Evolutionary conservation across 495 filamentous ascomycete species (phyloP), one percentile per base, ranked within the genome.

Genomic region (Paragyromitra xinjiangensis): DNA sequence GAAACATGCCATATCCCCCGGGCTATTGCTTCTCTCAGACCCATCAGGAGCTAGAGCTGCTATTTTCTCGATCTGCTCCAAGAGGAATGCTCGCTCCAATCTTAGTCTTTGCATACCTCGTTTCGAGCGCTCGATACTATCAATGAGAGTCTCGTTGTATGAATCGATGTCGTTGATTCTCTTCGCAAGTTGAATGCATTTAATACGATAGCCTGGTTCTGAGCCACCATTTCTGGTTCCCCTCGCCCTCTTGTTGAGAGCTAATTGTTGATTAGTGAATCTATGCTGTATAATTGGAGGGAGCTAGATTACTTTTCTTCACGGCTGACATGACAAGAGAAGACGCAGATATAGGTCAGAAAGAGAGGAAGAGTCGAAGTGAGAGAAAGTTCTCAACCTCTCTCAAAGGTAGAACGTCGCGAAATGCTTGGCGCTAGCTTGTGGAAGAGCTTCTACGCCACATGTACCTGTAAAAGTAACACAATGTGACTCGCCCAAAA

Each of bases 31-130:
- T 24, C 39, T 19, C 59, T 12, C 39, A 19, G 59, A 19, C 3
- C 5, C 16, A 16, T 37, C n/a, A 9, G 26, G 16, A 7, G 6
- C 37, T 7, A 37, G 12, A 16, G 26, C 14, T 16, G 26, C 56
- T n/a, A 19, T 40, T n/a, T 63, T 40, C 59, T 63, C 59, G 37
- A 63, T 24, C 34, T 63, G 37, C 37, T 63, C 59, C 6, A 63
- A 14, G 16, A 63, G 39, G 12, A 63, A 42, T 42, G 59, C 59
- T 8, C 29, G 59, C n/a, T 63, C 59, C 0, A 63, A 22, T 14
- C 29, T 8, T 24, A 63, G 29, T 6, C 59, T 63, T 39, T 40
- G 59, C 37, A 63, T 63, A 7, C 59, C 34, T 5, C 59, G n/a
- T 63, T 19, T 63, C 9, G 59, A 63, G 37, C 59, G 59, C 9